These are phyloP conservation scores for Strigomonas galati DNA, from an alignment of 208 protist genomes.

Conservation along the genomic window DNA sequence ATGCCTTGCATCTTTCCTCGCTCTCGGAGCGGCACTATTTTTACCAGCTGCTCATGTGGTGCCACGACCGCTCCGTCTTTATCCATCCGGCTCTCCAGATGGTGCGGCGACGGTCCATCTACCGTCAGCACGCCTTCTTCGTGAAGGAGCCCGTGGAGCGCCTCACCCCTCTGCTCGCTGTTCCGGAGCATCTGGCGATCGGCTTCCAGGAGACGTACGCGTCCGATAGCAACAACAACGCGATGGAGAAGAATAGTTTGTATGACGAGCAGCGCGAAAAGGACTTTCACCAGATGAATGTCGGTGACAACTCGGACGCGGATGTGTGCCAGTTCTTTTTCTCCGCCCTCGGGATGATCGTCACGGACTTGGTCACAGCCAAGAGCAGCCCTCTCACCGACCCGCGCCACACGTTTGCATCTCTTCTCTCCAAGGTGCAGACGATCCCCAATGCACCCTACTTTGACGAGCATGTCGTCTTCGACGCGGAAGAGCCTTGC, in stretches of 20 bases:
- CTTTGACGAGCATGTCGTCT: slow-evolving; percentile 77
- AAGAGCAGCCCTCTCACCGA: slow-evolving; percentile 75
- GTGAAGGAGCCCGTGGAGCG: slow-evolving; percentile 47
- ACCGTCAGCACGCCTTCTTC: slow-evolving; percentile 74
- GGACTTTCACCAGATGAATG: slow-evolving; percentile 73
- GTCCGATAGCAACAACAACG: slow-evolving; percentile 13
- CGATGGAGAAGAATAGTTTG: slow-evolving; percentile 44
- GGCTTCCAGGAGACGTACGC: slow-evolving; percentile 63
- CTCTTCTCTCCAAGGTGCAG: slow-evolving; percentile 55
- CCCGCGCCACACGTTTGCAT: slow-evolving; percentile 58
- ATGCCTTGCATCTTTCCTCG: slow-evolving; percentile 50
- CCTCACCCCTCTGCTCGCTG: slow-evolving; percentile 73
- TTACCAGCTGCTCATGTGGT: slow-evolving; percentile 89
- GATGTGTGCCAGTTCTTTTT: slow-evolving; percentile 91
- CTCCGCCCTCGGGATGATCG: slow-evolving; percentile 79
- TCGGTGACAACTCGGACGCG: slow-evolving; percentile 37
- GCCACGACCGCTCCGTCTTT: slow-evolving; percentile 74
- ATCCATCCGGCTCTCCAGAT: slow-evolving; percentile 63
- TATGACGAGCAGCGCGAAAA: slow-evolving; percentile 62
- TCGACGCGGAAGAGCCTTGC: slow-evolving; percentile 55
- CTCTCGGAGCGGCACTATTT: slow-evolving; percentile 69
- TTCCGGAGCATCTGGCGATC: slow-evolving; percentile 72
- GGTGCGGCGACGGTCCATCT: slow-evolving; percentile 32
- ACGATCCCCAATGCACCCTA: slow-evolving; percentile 87
- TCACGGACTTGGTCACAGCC: slow-evolving; percentile 79